These are phyloP conservation scores for Paradendryphiella salina DNA, from an alignment of 2,329 filamentous ascomycete genomes.

Conservation along the genomic window DNA sequence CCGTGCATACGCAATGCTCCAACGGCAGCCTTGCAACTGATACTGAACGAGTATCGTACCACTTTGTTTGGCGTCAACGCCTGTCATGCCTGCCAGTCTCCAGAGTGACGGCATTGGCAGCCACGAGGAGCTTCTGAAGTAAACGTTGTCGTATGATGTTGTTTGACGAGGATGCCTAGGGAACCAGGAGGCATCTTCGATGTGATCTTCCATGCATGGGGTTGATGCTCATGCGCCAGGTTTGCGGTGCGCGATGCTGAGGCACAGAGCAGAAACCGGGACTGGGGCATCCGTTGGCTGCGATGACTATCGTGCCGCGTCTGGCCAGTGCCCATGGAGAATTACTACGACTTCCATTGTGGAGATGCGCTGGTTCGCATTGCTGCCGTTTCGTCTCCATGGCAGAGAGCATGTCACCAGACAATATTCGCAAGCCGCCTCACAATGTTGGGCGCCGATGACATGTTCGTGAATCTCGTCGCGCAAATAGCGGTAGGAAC, in stretches of 20 bases:
- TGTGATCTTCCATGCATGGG: conserved; percentile 21
- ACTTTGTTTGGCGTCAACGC: conserved; percentile 39
- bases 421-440: background rate
- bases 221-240: conserved; percentile 12
- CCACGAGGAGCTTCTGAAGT: conserved; percentile 29
- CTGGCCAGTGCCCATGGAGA: conserved; percentile 9
- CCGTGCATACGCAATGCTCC: conserved; percentile 7
- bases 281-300: conserved; percentile 42
- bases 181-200: conserved; percentile 17
- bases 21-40: conserved; percentile 21
- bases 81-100: conserved; percentile 19
- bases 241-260: conserved; percentile 23
- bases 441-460: too few species aligned
- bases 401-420: background rate
- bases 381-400: conserved; percentile 1
- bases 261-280: conserved; percentile 35
- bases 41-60: conserved; percentile 38
- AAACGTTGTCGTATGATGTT: conserved; percentile 46
- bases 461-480: too few species aligned
- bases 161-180: conserved; percentile 35
- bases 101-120: conserved; percentile 17
- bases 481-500: too few species aligned
- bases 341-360: conserved; percentile 9
- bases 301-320: conserved; percentile 12
- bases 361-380: background rate